A percentile compares a stretch with the other conserved stretches of the same genome.
Conservation (phyloP, 2,329 filamentous ascomycete genomes). For the Sclerotinia borealis region DNA sequence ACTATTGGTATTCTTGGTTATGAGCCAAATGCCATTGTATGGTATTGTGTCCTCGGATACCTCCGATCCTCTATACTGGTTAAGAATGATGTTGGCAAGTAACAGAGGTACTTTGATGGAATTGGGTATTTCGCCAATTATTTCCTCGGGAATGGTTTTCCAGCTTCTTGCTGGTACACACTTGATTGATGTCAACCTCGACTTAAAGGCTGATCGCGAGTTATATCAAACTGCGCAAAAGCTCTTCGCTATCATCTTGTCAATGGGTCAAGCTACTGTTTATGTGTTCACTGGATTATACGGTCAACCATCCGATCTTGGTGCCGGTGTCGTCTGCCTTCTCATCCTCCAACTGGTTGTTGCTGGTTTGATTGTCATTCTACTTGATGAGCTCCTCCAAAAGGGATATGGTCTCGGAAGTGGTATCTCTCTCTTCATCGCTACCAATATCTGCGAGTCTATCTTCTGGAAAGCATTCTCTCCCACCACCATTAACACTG, state of each 20-base stretch:
- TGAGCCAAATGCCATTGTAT: constrained; percentile 99
- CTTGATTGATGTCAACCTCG: constrained; percentile 99
- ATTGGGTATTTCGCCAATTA: constrained; percentile 95
- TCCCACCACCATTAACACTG: constrained; percentile 98
- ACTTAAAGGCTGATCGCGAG: constrained; percentile 99
- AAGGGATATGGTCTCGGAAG: constrained; percentile 98
- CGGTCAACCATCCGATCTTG: constrained; percentile 91
- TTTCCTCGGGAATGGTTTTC: constrained; percentile 99
- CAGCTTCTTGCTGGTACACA: constrained; percentile 99
- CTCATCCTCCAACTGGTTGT: constrained; percentile 96
- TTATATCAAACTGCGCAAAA: constrained; percentile 99
- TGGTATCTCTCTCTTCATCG: constrained; percentile 98
- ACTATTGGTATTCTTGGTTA: constrained; percentile 97
- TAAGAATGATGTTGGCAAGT: constrained; percentile 99
- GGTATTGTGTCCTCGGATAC: constrained; percentile 98
- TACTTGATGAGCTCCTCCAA: constrained; percentile 97
- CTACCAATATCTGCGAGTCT: constrained; percentile 99
- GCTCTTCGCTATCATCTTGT: constrained; percentile 95
- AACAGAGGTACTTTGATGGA: constrained; percentile 97
- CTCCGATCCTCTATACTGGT: constrained; percentile 98
- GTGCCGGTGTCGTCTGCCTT: constrained; percentile 96
- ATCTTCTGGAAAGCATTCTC: constrained; percentile 99
- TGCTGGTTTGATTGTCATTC: constrained; percentile 96
- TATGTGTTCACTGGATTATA: constrained; percentile 98
- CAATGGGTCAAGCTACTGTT: constrained; percentile 94